phyloP scores from a whole-genome alignment of 495 filamentous ascomycete species.

The Neurospora africana region DNA sequence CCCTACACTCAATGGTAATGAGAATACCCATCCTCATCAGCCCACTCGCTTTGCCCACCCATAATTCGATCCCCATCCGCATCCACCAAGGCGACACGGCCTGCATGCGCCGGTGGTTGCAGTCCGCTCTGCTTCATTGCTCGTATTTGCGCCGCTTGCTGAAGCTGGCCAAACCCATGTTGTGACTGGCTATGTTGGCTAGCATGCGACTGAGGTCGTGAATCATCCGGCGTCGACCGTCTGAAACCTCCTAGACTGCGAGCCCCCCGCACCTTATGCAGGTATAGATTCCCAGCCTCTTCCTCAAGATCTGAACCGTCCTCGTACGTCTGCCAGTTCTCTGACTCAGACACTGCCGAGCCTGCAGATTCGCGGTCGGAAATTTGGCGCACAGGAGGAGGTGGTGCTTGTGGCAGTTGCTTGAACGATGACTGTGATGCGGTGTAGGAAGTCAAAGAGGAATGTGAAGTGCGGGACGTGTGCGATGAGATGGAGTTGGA shows the following conservation, averaged over 20 bases:
- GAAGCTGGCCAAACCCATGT: neutral
- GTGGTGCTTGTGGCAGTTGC: conserved; percentile 20
- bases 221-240: conserved; percentile 38
- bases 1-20: neutral
- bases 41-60: conserved; percentile 43
- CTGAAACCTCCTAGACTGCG: conserved; percentile 28
- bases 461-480: conserved; percentile 20
- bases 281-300: conserved; percentile 66
- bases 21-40: conserved; percentile 43
- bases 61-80: conserved; percentile 39
- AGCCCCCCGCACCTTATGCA: conserved; percentile 61
- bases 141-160: conserved; percentile 1
- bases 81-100: conserved; percentile 27
- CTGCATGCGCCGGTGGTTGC: conserved; percentile 22
- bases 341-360: conserved; percentile 63
- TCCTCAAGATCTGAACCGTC: conserved; percentile 63
- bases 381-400: conserved; percentile 44
- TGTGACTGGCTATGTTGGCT: conserved; percentile 3
- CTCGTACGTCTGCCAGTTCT: conserved; percentile 95
- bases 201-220: conserved; percentile 5
- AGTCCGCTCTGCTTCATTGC: conserved; percentile 33
- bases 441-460: conserved; percentile 9
- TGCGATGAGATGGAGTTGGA: conserved; percentile 11
- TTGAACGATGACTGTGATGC: neutral
- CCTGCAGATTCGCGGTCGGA: conserved; percentile 58